A percentile compares a stretch with the other conserved stretches of the same genome.
Evolutionary conservation across 2,329 filamentous ascomycete genomes (phyloP).

Genomic region (Monosporascus sp.): DNA sequence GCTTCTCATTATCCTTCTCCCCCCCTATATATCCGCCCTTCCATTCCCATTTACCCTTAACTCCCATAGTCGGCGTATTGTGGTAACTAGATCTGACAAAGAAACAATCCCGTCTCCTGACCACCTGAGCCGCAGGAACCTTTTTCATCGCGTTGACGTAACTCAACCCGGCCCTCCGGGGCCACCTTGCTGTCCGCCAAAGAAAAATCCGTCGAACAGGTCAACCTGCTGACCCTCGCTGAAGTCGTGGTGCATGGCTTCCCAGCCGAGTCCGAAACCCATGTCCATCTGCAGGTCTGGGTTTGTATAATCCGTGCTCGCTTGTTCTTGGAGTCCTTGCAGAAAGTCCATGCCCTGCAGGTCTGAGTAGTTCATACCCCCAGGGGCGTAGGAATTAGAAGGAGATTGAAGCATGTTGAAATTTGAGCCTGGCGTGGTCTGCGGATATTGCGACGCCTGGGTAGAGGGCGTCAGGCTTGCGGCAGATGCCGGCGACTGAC

Average conservation of each 20-base stretch:
- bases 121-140: neutral
- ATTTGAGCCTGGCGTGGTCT: slow-evolving; percentile 14
- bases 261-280: slow-evolving; percentile 62
- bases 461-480: slow-evolving; percentile 28
- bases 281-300: slow-evolving; percentile 54
- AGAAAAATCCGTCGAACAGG: slow-evolving; percentile 70
- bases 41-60: too few species aligned
- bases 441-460: slow-evolving; percentile 13
- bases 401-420: slow-evolving; percentile 20
- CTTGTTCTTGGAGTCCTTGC: slow-evolving; percentile 36
- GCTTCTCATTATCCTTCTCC: too few species aligned
- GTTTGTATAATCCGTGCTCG: slow-evolving; percentile 19
- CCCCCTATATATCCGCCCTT: too few species aligned
- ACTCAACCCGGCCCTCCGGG: slow-evolving; percentile 1
- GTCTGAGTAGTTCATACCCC: slow-evolving; percentile 37
- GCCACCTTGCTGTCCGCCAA: slow-evolving; percentile 49
- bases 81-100: too few species aligned
- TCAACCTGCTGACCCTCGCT: slow-evolving; percentile 56
- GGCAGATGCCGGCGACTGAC: slow-evolving; percentile 28
- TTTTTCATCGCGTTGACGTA: neutral
- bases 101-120: neutral
- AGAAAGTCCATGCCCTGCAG: slow-evolving; percentile 51
- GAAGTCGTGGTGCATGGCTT: slow-evolving; percentile 58
- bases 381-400: slow-evolving; percentile 25
- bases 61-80: too few species aligned